Conservation (phyloP, 768 basidiomycete species). For the Suillus americanus region DNA sequence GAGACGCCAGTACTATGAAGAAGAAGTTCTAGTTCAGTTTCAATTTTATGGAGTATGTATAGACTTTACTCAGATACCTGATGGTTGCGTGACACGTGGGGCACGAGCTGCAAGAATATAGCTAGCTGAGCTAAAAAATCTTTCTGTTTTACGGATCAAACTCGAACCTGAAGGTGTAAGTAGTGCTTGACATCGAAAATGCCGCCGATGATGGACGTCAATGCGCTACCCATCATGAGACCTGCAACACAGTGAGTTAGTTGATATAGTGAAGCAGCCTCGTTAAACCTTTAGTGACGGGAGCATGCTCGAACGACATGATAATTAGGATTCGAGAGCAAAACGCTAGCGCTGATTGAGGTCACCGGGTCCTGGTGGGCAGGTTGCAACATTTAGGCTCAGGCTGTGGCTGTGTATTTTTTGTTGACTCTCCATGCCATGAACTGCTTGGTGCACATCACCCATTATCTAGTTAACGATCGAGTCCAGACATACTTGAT, state of each 20-base stretch:
- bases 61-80: slow-evolving; percentile 52
- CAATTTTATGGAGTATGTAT: slow-evolving; percentile 16
- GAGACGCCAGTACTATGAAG: slow-evolving; percentile 81
- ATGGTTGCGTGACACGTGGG: slow-evolving; percentile 86
- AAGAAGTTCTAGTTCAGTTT: slow-evolving; percentile 32
- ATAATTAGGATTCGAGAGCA: not conserved
- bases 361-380: not conserved
- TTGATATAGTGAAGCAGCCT: not conserved
- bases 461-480: not conserved
- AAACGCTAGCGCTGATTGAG: not conserved
- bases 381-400: not conserved
- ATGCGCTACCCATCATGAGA: slow-evolving; percentile 69
- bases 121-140: slow-evolving; percentile 6
- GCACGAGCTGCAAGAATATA: slow-evolving; percentile 57
- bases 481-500: not conserved
- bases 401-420: not conserved
- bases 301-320: slow-evolving; percentile 84
- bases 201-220: slow-evolving; percentile 72
- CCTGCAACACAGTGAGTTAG: slow-evolving; percentile 42
- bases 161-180: slow-evolving; percentile 74
- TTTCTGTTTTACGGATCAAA: slow-evolving; percentile 5
- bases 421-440: not conserved
- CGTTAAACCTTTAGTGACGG: slow-evolving; percentile 75
- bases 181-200: slow-evolving; percentile 89
- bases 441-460: not conserved